Evolutionary conservation across 768 basidiomycete genomes (phyloP).

Genomic region (Suillus luteus): DNA sequence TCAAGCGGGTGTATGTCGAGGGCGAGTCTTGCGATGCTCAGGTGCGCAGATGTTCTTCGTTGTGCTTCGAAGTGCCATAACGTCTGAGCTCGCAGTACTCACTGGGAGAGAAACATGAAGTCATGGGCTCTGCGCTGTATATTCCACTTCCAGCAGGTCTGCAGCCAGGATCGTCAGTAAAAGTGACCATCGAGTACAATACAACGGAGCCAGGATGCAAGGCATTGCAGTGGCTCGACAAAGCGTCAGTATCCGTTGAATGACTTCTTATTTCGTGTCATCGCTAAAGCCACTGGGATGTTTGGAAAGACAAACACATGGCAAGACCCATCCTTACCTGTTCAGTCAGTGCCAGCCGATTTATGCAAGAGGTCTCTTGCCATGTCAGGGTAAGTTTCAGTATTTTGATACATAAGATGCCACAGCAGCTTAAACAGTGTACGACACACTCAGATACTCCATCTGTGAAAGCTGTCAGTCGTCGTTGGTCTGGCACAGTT

Average conservation of each 20-base stretch:
- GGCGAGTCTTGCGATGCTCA: slow-evolving; percentile 44
- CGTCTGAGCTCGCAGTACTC: slow-evolving; percentile 41
- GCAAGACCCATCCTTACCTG: slow-evolving; percentile 80
- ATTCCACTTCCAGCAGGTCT: slow-evolving; percentile 48
- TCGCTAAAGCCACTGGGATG: slow-evolving; percentile 1
- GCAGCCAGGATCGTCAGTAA: slow-evolving; percentile 39
- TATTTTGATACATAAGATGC: not conserved
- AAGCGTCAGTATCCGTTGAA: slow-evolving; percentile 51
- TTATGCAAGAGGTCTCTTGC: slow-evolving; percentile 77
- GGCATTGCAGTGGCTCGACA: slow-evolving; percentile 86
- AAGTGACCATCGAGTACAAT: slow-evolving; percentile 62
- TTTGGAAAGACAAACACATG: slow-evolving; percentile 72
- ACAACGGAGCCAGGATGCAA: slow-evolving; percentile 69
- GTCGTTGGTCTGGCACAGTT: not conserved
- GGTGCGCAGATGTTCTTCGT: slow-evolving; percentile 37
- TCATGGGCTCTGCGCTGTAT: slow-evolving; percentile 78
- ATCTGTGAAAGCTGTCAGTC: slow-evolving; percentile 76
- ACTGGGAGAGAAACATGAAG: slow-evolving; percentile 58
- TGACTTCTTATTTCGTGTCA: not conserved
- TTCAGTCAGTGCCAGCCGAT: slow-evolving; percentile 96
- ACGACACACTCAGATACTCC: slow-evolving; percentile 63
- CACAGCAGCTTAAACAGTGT: too few species aligned
- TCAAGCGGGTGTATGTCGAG: slow-evolving; percentile 55
- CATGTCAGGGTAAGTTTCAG: slow-evolving; percentile 63
- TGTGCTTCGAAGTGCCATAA: not conserved